Conservation (phyloP, 306 rosid genomes). For the Medicago truncatula region DNA sequence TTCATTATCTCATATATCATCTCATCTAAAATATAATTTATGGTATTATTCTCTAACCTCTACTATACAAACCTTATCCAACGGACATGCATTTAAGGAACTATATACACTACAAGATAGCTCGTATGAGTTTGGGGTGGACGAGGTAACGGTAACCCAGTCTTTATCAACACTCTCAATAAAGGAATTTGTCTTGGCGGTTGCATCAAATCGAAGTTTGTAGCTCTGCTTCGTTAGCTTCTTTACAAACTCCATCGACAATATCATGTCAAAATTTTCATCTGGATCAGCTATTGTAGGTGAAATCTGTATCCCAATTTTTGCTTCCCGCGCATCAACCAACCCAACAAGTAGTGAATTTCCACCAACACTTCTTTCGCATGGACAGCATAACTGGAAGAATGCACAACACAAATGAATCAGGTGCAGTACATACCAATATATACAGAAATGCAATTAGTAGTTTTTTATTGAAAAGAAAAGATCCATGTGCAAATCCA, state of each 20-base stretch:
- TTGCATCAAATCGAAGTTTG: constrained; percentile 65
- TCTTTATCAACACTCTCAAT: constrained; percentile 76
- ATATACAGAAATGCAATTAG: background rate
- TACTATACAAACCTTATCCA: constrained; percentile 64
- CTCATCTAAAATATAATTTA: constrained; percentile 11
- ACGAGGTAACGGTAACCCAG: constrained; percentile 74
- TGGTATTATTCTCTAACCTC: constrained; percentile 56
- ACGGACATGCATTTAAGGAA: constrained; percentile 63
- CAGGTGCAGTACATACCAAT: constrained; percentile 8
- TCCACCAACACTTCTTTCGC: constrained; percentile 52
- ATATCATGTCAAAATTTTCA: constrained; percentile 61
- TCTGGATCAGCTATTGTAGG: constrained; percentile 50
- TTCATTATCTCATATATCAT: constrained; percentile 13
- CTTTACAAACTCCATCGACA: constrained; percentile 62
- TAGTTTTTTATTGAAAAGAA: background rate
- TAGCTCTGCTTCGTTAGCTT: constrained; percentile 61
- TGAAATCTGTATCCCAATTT: constrained; percentile 67
- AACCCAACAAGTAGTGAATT: constrained; percentile 73
- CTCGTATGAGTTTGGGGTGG: constrained; percentile 72
- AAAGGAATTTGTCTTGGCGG: constrained; percentile 59
- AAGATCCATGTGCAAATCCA: background rate
- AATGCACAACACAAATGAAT: constrained; percentile 38
- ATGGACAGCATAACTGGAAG: constrained; percentile 69
- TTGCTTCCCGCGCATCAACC: constrained; percentile 55
- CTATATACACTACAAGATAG: constrained; percentile 70